Evolutionary conservation across 2,329 filamentous ascomycete genomes (phyloP).

Genomic region (Corinectria fuckeliana): DNA sequence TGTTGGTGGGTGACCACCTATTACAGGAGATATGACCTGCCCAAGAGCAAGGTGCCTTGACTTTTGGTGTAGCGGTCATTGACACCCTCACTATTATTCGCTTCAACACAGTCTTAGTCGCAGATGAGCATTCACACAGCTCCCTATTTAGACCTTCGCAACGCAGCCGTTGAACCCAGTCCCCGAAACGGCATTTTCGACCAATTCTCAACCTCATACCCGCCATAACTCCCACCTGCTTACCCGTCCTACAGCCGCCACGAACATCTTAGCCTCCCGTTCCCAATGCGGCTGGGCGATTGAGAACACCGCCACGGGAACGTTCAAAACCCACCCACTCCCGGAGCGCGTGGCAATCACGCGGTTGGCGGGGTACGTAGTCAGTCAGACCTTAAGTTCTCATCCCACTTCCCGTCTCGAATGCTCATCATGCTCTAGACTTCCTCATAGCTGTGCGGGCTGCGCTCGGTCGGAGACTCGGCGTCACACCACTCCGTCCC

Average conservation of each 20-base stretch:
- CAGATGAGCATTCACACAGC: too few species aligned
- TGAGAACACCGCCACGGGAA: slow-evolving; percentile 2
- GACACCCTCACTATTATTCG: too few species aligned
- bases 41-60: too few species aligned
- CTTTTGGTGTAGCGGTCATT: too few species aligned
- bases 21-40: too few species aligned
- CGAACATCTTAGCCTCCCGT: background rate
- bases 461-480: too few species aligned
- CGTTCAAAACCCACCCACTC: background rate
- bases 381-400: background rate
- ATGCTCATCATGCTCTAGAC: background rate
- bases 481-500: too few species aligned
- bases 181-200: background rate
- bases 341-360: background rate
- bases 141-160: background rate
- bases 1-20: too few species aligned
- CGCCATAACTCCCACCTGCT: too few species aligned
- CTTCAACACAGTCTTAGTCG: too few species aligned
- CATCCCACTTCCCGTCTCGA: background rate
- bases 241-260: background rate
- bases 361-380: background rate
- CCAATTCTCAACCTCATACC: background rate
- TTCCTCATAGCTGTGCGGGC: background rate
- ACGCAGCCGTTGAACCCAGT: background rate
- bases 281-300: slow-evolving; percentile 13